Evolutionary conservation across 2,329 filamentous ascomycete genomes (phyloP), one percentile per base, ranked within the genome.

Genomic region (Cytospora piceae): DNA sequence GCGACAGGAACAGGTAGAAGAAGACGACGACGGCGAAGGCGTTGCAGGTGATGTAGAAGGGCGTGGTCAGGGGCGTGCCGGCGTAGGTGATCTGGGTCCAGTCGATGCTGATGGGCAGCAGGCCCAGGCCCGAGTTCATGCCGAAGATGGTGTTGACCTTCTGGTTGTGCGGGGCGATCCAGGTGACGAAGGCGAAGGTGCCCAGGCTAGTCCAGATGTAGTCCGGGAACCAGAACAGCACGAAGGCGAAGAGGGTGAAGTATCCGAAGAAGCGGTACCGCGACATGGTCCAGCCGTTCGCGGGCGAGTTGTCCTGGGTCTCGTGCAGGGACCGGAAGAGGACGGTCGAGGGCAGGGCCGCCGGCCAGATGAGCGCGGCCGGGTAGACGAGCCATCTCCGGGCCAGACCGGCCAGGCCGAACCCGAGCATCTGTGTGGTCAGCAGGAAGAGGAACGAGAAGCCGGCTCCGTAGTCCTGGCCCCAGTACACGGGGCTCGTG

Each of bases 381-480:
- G 76, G 76, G 58, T 77, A 73, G 20, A 77, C 74, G 4, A 77
- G 70, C 74, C 74, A 77, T 22, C 74, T 73, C 4, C 72, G 70
- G 3, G 74, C 67, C 8, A 77, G 69, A 8, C 76, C 76, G 11
- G 76, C 75, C 12, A 77, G 71, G 3, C 75, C 75, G 52, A 77
- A 76, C 1, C 73, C 73, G 15, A 75, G 66, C 73, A 75, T 74
- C 56, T 74, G 73, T 1, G 73, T 73, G 1, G 73, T 74, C 58
- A 75, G 58, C 15, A 75, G 70, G 42, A 74, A 75, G n/a, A 75
- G 60, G 56, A 75, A 75, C 6, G 72, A 73, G 61, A 75, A 75
- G 0, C 74, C 74, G 8, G 74, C 70, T 12, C 74, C 74, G 22
- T 69, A 75, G 42, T 77, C 74, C 5, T 69, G 71, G 61, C 73